Evolutionary conservation across 768 basidiomycete genomes (phyloP), one percentile per base, ranked within the genome.

Genomic region (Pholiota molesta): DNA sequence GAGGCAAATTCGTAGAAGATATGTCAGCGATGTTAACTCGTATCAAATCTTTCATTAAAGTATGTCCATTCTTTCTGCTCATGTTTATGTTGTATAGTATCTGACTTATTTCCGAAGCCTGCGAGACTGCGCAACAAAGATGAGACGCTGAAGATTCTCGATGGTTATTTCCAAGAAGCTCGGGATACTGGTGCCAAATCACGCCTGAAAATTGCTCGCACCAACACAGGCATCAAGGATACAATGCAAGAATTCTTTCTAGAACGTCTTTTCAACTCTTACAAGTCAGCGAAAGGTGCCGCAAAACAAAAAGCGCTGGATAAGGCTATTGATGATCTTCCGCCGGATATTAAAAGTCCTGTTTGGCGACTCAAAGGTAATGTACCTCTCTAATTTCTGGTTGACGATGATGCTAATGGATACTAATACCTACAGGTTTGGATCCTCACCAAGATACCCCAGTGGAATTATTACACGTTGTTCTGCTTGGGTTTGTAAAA

Each of bases 401-500:
- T 33, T 33, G 31, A 5, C 4, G 4, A 9, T 33, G 31, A 33
- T 4, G 4, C 31, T 33, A 33, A 33, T 33, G n/a, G n/a, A 33
- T 33, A 5, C 31, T 33, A 5, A 33, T 33, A 33, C 68, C 5
- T 14, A 3, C 4, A 40, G 39, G 39, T 14, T 40, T 40, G 39
- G 39, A 40, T n/a, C 39, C 79, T 1, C 74, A 82, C 59, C n/a
- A n/a, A n/a, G n/a, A n/a, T n/a, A n/a, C n/a, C n/a, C n/a, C n/a
- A n/a, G n/a, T n/a, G n/a, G n/a, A 82, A 61, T 76, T 82, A 17
- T 69, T 82, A 0, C 81, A 83, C 64, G 75, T 78, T 8, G 65
- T 82, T n/a, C 68, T 83, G 0, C 74, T 82, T 2, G 80, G 81
- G 0, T 74, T 81, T 66, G 72, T 83, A 47, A 82, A 83, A 55